Evolutionary conservation across 257 asterid genomes (phyloP).

Genomic region (Misopates orontium): DNA sequence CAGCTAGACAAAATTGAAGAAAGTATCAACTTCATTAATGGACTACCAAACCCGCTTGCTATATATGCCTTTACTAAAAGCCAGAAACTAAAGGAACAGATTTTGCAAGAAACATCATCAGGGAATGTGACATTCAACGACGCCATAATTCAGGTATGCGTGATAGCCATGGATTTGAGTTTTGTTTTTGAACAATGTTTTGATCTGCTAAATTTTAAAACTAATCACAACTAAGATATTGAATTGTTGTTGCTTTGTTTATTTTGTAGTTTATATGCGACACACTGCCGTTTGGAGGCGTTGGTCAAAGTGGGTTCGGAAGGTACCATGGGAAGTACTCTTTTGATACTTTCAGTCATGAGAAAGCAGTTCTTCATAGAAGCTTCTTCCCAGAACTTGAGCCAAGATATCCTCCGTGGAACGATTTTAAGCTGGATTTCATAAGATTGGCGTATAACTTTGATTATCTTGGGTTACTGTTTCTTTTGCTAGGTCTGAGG

Average conservation of each 20-base stretch:
- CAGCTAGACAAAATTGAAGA: conserved; percentile 82
- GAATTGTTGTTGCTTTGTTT: not conserved
- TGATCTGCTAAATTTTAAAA: no score
- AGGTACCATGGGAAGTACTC: conserved; percentile 92
- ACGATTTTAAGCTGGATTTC: conserved; percentile 74
- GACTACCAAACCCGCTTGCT: conserved; percentile 73
- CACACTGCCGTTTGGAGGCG: conserved; percentile 81
- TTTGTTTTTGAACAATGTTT: no score
- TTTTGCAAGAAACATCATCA: conserved; percentile 78
- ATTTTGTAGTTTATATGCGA: conserved; percentile 68
- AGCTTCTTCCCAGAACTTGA: conserved; percentile 64
- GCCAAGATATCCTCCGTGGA: conserved; percentile 95
- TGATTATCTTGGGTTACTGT: conserved; percentile 51
- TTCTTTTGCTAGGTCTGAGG: conserved; percentile 60
- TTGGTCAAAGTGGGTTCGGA: conserved; percentile 82
- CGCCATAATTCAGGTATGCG: conserved; percentile 63
- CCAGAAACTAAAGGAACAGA: conserved; percentile 50
- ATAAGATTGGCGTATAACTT: conserved; percentile 61
- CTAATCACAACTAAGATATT: no score
- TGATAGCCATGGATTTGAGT: not conserved
- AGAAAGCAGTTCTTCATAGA: conserved; percentile 73
- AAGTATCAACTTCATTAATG: conserved; percentile 71
- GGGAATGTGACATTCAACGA: conserved; percentile 87
- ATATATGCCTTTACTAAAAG: conserved; percentile 77
- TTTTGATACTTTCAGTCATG: conserved; percentile 88